Evolutionary conservation across 1,139 yeast species (phyloP).

Genomic region (Zhuliangozyma parablackwelliae): DNA sequence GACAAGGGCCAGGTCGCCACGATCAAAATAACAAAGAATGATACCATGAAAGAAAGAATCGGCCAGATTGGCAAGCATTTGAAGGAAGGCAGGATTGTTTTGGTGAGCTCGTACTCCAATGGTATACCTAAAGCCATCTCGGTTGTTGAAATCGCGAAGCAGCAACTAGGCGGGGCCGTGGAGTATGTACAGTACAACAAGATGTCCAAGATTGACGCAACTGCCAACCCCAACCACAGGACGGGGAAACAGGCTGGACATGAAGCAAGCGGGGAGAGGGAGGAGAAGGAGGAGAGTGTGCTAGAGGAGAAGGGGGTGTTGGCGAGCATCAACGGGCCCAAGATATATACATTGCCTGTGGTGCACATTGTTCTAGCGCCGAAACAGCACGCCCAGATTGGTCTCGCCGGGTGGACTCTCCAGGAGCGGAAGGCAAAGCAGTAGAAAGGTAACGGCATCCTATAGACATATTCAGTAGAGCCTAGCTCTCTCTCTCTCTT

Average conservation of each 20-base stretch:
- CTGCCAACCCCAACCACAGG: slow-evolving; percentile 10
- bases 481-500: too few relatives aligned
- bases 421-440: too few relatives aligned
- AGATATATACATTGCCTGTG: slow-evolving; percentile 17
- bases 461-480: too few relatives aligned
- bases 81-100: slow-evolving; percentile 6
- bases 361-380: slow-evolving; percentile 13
- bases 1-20: neutral
- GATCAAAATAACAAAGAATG: slow-evolving; percentile 22
- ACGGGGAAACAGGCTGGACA: slow-evolving; percentile 1
- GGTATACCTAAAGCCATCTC: slow-evolving; percentile 23
- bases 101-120: slow-evolving; percentile 16
- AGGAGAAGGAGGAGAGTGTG: slow-evolving; percentile 4
- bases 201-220: slow-evolving; percentile 5
- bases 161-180: slow-evolving; percentile 3
- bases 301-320: slow-evolving; percentile 3
- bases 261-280: slow-evolving; percentile 1
- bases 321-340: slow-evolving; percentile 13
- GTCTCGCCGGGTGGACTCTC: too few relatives aligned
- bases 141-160: slow-evolving; percentile 24
- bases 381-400: too few relatives aligned
- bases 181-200: slow-evolving; percentile 10
- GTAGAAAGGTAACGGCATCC: too few relatives aligned
- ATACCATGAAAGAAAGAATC: slow-evolving; percentile 19
- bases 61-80: slow-evolving; percentile 12